These are phyloP conservation scores for Trametes cingulata DNA, from an alignment of 768 basidiomycete genomes.

Conservation along the genomic window DNA sequence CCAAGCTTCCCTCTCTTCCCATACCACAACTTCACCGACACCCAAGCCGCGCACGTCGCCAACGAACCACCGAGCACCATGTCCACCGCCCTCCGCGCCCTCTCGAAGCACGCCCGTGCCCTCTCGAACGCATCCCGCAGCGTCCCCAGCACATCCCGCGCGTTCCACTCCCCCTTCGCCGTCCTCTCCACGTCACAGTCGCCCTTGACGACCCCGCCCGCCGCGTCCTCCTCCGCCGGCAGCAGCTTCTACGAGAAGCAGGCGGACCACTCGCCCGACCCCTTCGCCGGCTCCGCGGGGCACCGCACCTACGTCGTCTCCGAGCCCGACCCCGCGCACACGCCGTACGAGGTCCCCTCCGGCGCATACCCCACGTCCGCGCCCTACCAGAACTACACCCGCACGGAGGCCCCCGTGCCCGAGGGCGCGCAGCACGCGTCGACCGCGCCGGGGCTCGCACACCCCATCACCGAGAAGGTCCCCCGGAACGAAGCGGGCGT, in stretches of 20 bases:
- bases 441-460: conserved; percentile 44
- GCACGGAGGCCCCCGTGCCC: conserved; percentile 42
- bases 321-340: conserved; percentile 62
- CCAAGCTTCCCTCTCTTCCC: not conserved
- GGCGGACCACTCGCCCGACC: conserved; percentile 51
- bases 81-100: conserved; percentile 33
- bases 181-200: conserved; percentile 43
- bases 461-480: conserved; percentile 45
- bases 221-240: conserved; percentile 25
- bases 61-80: conserved; percentile 17
- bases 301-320: conserved; percentile 73
- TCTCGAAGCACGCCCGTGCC: conserved; percentile 32
- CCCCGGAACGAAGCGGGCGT: conserved; percentile 45
- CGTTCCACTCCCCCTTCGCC: conserved; percentile 68
- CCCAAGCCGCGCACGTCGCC: no score
- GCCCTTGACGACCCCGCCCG: conserved; percentile 35
- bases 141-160: conserved; percentile 38
- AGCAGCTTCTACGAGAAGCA: conserved; percentile 62
- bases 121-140: conserved; percentile 28
- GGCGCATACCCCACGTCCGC: conserved; percentile 51
- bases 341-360: conserved; percentile 67
- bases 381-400: conserved; percentile 42
- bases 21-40: not conserved
- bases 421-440: conserved; percentile 40
- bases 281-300: conserved; percentile 44